Percentiles rank a stretch among this genome's conserved stretches.
Conservation (phyloP, 176 grass and related monocot genomes). For the Musa schizocarpa region DNA sequence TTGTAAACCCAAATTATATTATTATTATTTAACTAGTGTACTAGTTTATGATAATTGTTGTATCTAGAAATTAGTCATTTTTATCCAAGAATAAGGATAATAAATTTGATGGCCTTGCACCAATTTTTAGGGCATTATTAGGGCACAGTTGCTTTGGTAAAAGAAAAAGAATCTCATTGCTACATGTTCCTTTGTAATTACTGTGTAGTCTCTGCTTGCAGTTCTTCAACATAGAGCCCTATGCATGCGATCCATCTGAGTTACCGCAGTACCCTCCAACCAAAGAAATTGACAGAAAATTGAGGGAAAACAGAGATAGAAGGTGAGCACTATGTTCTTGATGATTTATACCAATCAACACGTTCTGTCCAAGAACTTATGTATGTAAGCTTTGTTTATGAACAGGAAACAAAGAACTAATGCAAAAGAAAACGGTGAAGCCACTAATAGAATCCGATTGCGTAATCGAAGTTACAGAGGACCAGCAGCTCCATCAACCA, state of each 20-base stretch:
- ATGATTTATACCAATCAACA: neutral
- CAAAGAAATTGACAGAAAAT: constrained; percentile 85
- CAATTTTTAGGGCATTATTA: neutral
- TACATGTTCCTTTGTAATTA: neutral
- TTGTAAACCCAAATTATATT: too few relatives aligned
- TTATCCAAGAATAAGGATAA: too few relatives aligned
- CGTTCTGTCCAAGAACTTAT: neutral
- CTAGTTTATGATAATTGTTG: too few relatives aligned
- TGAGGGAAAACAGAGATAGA: constrained; percentile 55
- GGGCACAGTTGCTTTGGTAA: neutral
- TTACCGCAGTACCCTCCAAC: constrained; percentile 70
- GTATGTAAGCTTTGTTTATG: constrained; percentile 14
- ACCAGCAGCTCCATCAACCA: constrained; percentile 49
- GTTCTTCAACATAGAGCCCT: constrained; percentile 94
- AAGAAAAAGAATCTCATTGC: neutral
- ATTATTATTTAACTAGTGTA: too few relatives aligned
- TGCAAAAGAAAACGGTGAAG: constrained; percentile 30
- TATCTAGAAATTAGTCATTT: too few relatives aligned
- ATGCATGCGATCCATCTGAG: constrained; percentile 79
- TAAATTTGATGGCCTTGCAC: neutral
- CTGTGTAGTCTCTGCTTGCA: constrained; percentile 16
- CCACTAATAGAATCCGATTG: constrained; percentile 29
- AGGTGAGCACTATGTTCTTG: constrained; percentile 32
- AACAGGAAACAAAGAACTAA: constrained; percentile 53
- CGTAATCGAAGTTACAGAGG: constrained; percentile 46